Base-by-base conservation (phyloP, 495 filamentous ascomycete genomes). In the Penicillium samsonianum region DNA sequence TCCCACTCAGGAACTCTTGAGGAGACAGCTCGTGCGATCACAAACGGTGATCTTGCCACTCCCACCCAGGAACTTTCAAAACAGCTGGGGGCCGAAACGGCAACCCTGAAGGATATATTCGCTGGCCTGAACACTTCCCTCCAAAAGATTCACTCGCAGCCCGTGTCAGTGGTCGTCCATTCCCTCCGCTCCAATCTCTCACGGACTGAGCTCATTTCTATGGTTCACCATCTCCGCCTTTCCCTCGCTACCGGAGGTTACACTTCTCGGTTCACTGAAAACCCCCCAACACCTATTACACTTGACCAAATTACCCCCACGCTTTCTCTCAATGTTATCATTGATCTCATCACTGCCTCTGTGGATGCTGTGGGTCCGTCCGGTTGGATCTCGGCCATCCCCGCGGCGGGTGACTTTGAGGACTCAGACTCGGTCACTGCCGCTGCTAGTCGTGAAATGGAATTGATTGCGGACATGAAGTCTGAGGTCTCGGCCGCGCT, bases 351-450 rank as follows among this genome's bases (percentile, higher is more conserved):
- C 33, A 88, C 82, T 64, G 85, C 86, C 60, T 86, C 89, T 40
- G 78, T 96, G 10, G 92, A 97, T 73, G 86, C 90, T 10, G 82
- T 96, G n/a, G 91, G 91, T 10, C 79, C 89, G 17, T 86, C 82
- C 12, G 90, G 90, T 28, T 97, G 90, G 89, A 83, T 96, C 50
- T 75, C 84, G 7, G 84, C 84, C 35, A 53, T 69, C 16, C 64
- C 67, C 4, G 41, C 57, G 9, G 55, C 55, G 8, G 56, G 58
- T 35, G 61, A 67, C 28, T 58, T 67, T 23, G 62, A 60, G 28
- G 78, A 81, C 28, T 70, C 78, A 5, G 70, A 79, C 41, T 61
- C 79, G n/a, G 72, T 75, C 6, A 77, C 78, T 20, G 74, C 80
- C 25, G 71, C 84, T 20, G 74, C 78, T 4, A 82, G 84, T 43